phyloP scores from a whole-genome alignment of 805 yeast genomes.

The Wickerhamomyces bovis region DNA sequence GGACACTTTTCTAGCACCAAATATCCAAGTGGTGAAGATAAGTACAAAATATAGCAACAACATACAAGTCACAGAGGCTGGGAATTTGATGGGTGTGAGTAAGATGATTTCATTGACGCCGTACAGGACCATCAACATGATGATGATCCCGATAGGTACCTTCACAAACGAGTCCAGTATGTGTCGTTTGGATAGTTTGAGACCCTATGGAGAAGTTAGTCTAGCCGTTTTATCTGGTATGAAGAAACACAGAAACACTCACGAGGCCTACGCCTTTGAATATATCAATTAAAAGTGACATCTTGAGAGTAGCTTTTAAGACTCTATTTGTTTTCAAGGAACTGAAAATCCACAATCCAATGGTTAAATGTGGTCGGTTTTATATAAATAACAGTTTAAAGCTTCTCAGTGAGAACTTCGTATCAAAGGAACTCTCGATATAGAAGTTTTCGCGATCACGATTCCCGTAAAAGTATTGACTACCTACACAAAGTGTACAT shows the following conservation, averaged over 20 bases:
- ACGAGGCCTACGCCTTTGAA: background rate
- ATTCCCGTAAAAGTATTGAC: no score
- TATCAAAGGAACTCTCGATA: background rate
- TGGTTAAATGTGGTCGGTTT: background rate
- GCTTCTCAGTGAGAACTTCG: background rate
- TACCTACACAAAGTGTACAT: background rate
- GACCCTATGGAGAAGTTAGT: conserved; percentile 9
- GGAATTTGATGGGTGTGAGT: conserved; percentile 41
- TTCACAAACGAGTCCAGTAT: conserved; percentile 17
- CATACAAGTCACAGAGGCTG: conserved; percentile 70
- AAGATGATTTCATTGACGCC: conserved; percentile 23
- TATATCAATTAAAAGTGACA: background rate
- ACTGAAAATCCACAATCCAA: no score
- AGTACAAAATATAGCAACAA: conserved; percentile 46
- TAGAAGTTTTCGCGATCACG: background rate
- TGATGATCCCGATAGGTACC: conserved; percentile 20
- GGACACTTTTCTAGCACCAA: conserved; percentile 31
- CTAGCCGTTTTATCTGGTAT: background rate
- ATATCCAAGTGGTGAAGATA: conserved; percentile 29
- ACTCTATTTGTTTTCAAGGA: background rate
- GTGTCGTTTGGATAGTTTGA: conserved; percentile 15
- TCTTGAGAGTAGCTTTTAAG: background rate
- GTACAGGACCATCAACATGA: conserved; percentile 16
- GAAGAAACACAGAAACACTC: background rate
- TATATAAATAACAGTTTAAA: no score